These are phyloP conservation scores for Plectosphaerella sp. DNA, from an alignment of 2,329 filamentous ascomycete genomes.

Conservation along the genomic window DNA sequence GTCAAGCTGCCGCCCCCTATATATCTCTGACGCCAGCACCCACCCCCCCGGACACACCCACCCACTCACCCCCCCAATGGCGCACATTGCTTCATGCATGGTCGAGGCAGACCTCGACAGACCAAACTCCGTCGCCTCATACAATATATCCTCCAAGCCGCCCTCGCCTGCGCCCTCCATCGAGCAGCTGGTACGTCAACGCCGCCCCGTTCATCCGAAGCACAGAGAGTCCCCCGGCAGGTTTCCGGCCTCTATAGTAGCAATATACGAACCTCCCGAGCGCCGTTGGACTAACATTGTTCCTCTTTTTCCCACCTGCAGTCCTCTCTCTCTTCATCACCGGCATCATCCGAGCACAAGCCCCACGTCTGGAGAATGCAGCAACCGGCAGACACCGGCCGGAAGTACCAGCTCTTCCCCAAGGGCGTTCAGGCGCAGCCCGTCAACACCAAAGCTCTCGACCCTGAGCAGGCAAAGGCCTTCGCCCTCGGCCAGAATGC, in stretches of 20 bases:
- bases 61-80: slow-evolving; percentile 36
- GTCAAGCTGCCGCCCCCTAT: slow-evolving; percentile 1
- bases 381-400: slow-evolving; percentile 37
- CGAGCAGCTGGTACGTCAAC: slow-evolving; percentile 35
- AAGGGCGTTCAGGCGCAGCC: slow-evolving; percentile 42
- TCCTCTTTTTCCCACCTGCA: slow-evolving; percentile 8
- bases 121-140: slow-evolving; percentile 17
- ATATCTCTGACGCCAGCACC: slow-evolving; percentile 9
- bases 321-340: slow-evolving; percentile 13
- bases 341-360: slow-evolving; percentile 35
- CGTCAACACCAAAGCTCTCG: slow-evolving; percentile 38
- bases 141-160: slow-evolving; percentile 45
- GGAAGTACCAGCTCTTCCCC: slow-evolving; percentile 60
- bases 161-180: slow-evolving; percentile 39
- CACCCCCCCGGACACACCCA: slow-evolving; percentile 8
- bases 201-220: slow-evolving; percentile 7
- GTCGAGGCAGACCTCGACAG: slow-evolving; percentile 39
- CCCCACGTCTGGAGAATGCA: slow-evolving; percentile 56
- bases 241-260: slow-evolving; percentile 12
- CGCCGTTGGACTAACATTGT: slow-evolving; percentile 4
- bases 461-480: slow-evolving; percentile 45
- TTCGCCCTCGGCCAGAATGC: slow-evolving; percentile 32
- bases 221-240: slow-evolving; percentile 16
- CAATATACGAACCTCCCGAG: no score
- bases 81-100: slow-evolving; percentile 59